Conservation (phyloP, 306 rosid genomes). For the Biancaea sappan region DNA sequence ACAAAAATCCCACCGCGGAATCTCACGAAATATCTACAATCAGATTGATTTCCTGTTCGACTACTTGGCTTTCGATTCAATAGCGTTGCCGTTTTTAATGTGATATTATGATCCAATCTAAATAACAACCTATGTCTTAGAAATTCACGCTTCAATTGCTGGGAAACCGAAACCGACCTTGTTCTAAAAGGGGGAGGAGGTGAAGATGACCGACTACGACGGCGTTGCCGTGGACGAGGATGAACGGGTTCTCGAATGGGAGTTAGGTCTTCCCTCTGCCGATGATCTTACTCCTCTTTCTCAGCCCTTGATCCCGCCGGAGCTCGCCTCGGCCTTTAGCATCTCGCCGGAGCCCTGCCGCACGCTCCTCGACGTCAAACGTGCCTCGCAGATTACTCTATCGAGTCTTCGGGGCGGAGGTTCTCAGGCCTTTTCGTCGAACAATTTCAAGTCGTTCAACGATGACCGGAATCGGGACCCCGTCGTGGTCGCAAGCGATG, state of each 20-base stretch:
- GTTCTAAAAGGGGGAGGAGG: constrained; percentile 74
- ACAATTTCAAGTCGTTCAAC: constrained; percentile 40
- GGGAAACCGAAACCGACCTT: not conserved
- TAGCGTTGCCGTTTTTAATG: not conserved
- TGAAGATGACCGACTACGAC: constrained; percentile 52
- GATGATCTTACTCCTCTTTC: constrained; percentile 76
- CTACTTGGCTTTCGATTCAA: not conserved
- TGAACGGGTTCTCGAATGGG: constrained; percentile 78
- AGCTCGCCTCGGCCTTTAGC: constrained; percentile 85
- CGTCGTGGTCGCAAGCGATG: constrained; percentile 51
- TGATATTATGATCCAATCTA: not conserved
- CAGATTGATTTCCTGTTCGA: not conserved
- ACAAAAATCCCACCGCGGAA: not conserved
- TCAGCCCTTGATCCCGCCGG: constrained; percentile 68
- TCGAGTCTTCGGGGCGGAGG: constrained; percentile 54
- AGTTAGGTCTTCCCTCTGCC: constrained; percentile 63
- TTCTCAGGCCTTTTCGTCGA: constrained; percentile 56
- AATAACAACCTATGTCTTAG: not conserved
- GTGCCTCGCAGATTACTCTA: constrained; percentile 74
- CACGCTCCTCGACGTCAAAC: constrained; percentile 65
- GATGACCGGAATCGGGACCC: constrained; percentile 37
- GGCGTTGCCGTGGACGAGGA: constrained; percentile 38
- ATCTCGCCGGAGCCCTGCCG: constrained; percentile 73
- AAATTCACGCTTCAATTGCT: not conserved
- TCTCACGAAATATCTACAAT: constrained; percentile 1